Base-by-base conservation (phyloP, 2,329 filamentous ascomycete genomes). In the Sporothrix sp. region DNA sequence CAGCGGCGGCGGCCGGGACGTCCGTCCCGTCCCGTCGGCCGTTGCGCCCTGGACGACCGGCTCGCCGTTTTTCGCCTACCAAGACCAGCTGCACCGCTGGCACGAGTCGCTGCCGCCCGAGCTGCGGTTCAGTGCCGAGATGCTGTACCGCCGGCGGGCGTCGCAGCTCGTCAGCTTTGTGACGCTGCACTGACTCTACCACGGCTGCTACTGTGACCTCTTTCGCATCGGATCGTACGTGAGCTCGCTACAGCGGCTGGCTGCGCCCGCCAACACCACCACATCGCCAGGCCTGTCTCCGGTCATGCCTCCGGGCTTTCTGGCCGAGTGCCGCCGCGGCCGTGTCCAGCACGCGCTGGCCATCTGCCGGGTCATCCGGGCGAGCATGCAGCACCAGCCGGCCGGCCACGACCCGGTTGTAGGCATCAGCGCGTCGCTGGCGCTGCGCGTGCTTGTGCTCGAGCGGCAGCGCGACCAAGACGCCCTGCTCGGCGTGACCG, bases 131-230 rank as follows among this genome's bases (percentile, higher is more conserved):
- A 51, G 18, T 2, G 40, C 28, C 3, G 40, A 51, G 20, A 36
- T 45, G 37, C 18, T 51, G 37, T 51, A 51, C 33, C 33, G 40
- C 16, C 25, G 48, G 4, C 39, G 33, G 27, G 39, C 48, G 6
- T 48, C 46, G 14, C 48, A 51, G 40, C 32, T 51, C 1, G 40
- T 45, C 23, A 51, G 48, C 18, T 51, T 51, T 20, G 48, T 51
- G 7, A 45, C 48, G 16, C 48, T 46, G 11, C 48, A 51, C 40
- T 51, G 48, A 13, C 40, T 51, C 13, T 51, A 43, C 25, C 48
- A 51, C 18, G 48, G 48, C 23, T 51, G 48, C 32, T 51, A 51
- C 33, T 51, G 48, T 13, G 48, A 51, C 11, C 32, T 51, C 9
- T 51, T 45, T 40, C 48, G 48, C 1, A 51, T 51, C 6, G 49